Evolutionary conservation across 2,329 filamentous ascomycete species (phyloP).

Genomic region (Ascocoryne sarcoides): DNA sequence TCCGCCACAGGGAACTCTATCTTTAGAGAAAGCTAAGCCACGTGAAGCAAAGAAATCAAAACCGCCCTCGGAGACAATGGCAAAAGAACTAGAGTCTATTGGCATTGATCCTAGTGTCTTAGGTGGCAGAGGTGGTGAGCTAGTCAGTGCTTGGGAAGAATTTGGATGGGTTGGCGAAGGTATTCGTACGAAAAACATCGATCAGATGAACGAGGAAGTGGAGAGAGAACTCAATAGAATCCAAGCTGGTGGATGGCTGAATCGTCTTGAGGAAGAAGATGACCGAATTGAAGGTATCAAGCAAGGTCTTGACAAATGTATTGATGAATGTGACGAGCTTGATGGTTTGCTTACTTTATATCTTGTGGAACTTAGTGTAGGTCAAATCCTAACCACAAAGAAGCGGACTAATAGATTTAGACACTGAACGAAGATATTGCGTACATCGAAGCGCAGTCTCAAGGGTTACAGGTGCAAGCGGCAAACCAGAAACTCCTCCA

Average conservation of each 20-base stretch:
- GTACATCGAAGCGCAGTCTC: conserved; percentile 94
- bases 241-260: conserved; percentile 87
- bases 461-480: conserved; percentile 93
- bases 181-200: conserved; percentile 65
- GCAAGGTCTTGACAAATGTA: conserved; percentile 76
- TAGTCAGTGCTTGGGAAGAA: conserved; percentile 74
- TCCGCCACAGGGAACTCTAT: conserved; percentile 26
- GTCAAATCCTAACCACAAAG: conserved; percentile 27
- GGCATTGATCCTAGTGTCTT: conserved; percentile 72
- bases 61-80: conserved; percentile 26
- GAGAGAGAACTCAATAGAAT: conserved; percentile 83
- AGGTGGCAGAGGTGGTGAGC: conserved; percentile 67
- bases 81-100: conserved; percentile 36
- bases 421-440: conserved; percentile 92
- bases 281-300: conserved; percentile 83
- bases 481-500: conserved; percentile 90
- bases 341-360: conserved; percentile 92
- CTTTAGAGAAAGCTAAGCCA: conserved; percentile 21
- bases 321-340: conserved; percentile 90
- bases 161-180: conserved; percentile 81
- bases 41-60: conserved; percentile 25
- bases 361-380: conserved; percentile 83
- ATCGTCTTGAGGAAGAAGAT: conserved; percentile 76
- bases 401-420: conserved; percentile 34
- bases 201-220: conserved; percentile 73